Percentiles rank a stretch among this genome's conserved stretches.
Evolutionary conservation across 2,329 filamentous ascomycete genomes (phyloP).

Genomic region (Microascus cirrosus): DNA sequence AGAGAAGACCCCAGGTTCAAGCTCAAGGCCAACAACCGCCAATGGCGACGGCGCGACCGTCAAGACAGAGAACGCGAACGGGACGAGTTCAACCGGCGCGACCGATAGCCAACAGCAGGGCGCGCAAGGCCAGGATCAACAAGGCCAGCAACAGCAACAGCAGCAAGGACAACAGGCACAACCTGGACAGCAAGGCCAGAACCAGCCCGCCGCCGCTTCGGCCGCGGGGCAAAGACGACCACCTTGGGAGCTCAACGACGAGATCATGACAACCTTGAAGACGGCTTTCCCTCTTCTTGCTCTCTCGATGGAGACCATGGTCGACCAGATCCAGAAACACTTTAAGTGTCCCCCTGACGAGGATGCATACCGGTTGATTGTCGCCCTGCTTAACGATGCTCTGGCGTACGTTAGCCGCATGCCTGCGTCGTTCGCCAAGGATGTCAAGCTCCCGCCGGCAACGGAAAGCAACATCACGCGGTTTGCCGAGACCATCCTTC

Average conservation of each 20-base stretch:
- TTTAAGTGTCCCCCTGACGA: constrained; percentile 99
- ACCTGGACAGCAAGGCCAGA: constrained; percentile 11
- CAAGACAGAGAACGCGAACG: constrained; percentile 33
- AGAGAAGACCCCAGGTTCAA: constrained; percentile 28
- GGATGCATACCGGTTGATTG: constrained; percentile 92
- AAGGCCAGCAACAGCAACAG: background rate
- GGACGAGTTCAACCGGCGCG: constrained; percentile 8
- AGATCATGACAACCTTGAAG: constrained; percentile 91
- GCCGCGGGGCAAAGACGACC: constrained; percentile 50
- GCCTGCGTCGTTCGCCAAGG: constrained; percentile 76
- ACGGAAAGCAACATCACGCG: constrained; percentile 95
- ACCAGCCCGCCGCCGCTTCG: constrained; percentile 5
- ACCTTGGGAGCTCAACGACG: constrained; percentile 93
- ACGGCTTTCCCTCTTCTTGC: constrained; percentile 93
- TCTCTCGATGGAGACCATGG: constrained; percentile 98
- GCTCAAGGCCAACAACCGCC: constrained; percentile 38
- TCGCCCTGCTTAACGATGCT: constrained; percentile 93
- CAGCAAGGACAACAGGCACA: constrained; percentile 1
- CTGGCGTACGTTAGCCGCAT: constrained; percentile 84
- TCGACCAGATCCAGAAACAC: constrained; percentile 96
- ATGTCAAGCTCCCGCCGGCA: constrained; percentile 77
- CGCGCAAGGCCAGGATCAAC: constrained; percentile 6
- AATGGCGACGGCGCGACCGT: constrained; percentile 24
- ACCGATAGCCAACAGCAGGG: constrained; percentile 5
- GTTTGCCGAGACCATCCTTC: constrained; percentile 92